phyloP scores from a whole-genome alignment of 352 stramenopile species.

The Blastocystis sp. region DNA sequence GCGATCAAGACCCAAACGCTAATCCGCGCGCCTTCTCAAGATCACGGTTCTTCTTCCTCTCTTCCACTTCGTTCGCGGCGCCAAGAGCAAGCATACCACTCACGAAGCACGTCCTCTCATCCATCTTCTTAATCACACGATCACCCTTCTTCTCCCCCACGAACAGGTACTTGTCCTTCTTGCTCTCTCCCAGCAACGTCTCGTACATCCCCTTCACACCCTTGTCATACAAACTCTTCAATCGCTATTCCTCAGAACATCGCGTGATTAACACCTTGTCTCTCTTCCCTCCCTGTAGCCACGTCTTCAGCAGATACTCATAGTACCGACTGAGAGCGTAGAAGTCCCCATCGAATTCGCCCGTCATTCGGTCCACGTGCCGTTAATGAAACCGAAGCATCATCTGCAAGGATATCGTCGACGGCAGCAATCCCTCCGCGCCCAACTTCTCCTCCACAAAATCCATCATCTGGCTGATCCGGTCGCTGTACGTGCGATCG shows the following conservation, averaged over 20 bases:
- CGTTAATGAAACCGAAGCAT: background rate
- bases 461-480: conserved; percentile 76
- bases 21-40: conserved; percentile 41
- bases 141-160: conserved; percentile 78
- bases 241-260: background rate
- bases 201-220: conserved; percentile 89
- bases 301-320: conserved; percentile 97
- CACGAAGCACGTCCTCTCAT: conserved; percentile 95
- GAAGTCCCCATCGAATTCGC: conserved; percentile 76
- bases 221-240: conserved; percentile 85
- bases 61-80: conserved; percentile 79
- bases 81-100: conserved; percentile 90
- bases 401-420: conserved; percentile 51
- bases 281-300: conserved; percentile 88
- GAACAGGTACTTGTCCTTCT: conserved; percentile 80
- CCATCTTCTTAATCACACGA: conserved; percentile 84
- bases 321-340: conserved; percentile 93
- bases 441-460: conserved; percentile 8
- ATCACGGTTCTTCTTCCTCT: background rate
- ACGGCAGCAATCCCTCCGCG: conserved; percentile 43
- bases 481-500: conserved; percentile 80
- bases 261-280: conserved; percentile 76
- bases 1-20: conserved; percentile 80
- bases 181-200: conserved; percentile 81
- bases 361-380: conserved; percentile 38